Base-by-base conservation (phyloP, 768 basidiomycete species). In the Chlorophyllum brunneum region DNA sequence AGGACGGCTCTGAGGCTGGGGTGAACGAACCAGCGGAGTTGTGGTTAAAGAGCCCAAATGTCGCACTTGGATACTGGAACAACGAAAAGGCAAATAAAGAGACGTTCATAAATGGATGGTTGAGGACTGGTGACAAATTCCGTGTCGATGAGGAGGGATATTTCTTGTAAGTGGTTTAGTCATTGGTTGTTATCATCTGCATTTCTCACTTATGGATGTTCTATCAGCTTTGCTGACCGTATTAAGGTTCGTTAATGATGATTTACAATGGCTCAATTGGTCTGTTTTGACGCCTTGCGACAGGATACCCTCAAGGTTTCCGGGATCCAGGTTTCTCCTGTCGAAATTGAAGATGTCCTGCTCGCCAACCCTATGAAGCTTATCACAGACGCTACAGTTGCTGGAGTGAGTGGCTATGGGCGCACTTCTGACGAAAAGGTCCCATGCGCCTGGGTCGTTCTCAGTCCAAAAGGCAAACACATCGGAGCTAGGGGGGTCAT, bases 271-370 rank as follows among this genome's bases (percentile, higher is more conserved):
- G 29, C 10, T 42, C 15, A 23, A 4, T n/a, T n/a, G n/a, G 26
- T 13, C 33, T 8, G 23, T 31, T 36, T 36, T n/a, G n/a, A n/a
- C n/a, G 0, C 7, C 20, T 20, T 23, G 10, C 10, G n/a, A n/a
- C 43, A 88, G 83, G 90, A 92, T 60, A 89, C 82, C 0, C 72
- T 92, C 18, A 92, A 92, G 62, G 76, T 92, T 2, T 88, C 86
- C 0, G 90, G 89, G 3, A 73, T 72, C 43, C 90, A 92, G 65
- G 90, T 92, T 0, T 88, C 90, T 0, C 90, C 89, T 0, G 76
- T 78, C 15, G 89, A 92, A 62, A 85, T 92, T 46, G 90, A 92
- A 62, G 73, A 80, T 23, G 76, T 75, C 20, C 68, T 92, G 2
- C 73, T 83, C 16, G 72, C 71, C 0, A 80, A 91, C 33, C 85